Evolutionary conservation across 345 rosid genomes (phyloP).

Genomic region (Turnera subulata): DNA sequence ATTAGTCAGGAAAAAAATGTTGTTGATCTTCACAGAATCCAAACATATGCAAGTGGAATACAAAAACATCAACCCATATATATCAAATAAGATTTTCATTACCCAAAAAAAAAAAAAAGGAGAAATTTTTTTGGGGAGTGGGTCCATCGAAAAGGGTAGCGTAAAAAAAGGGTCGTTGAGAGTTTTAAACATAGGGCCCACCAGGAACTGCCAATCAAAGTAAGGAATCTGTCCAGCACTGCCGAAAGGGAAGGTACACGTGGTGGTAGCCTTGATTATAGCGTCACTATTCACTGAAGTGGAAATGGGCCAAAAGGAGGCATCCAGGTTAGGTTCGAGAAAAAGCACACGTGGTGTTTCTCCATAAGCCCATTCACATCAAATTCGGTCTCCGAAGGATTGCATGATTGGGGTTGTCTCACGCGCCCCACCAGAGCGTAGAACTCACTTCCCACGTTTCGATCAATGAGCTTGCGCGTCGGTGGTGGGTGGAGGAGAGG

Average conservation of each 20-base stretch:
- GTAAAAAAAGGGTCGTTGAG: not conserved
- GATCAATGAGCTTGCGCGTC: too few species aligned
- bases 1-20: too few species aligned
- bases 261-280: not conserved
- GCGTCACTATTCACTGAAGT: constrained; percentile 8
- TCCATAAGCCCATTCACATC: not conserved
- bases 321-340: constrained; percentile 27
- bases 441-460: too few species aligned
- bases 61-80: too few species aligned
- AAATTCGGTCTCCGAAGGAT: not conserved
- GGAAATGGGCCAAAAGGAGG: constrained; percentile 10
- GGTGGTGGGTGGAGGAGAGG: too few species aligned
- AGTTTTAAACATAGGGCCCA: constrained; percentile 1
- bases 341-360: constrained; percentile 26
- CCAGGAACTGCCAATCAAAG: constrained; percentile 10
- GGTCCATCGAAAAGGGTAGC: not conserved
- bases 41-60: too few species aligned
- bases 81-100: too few species aligned
- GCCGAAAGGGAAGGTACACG: constrained; percentile 26
- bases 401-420: too few species aligned
- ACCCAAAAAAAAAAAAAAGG: too few species aligned
- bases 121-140: not conserved
- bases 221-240: constrained; percentile 20
- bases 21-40: too few species aligned
- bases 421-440: too few species aligned